A percentile compares a stretch with the other conserved stretches of the same genome.
Conservation (phyloP, 148 eudicot species). For the Camellia sinensis region DNA sequence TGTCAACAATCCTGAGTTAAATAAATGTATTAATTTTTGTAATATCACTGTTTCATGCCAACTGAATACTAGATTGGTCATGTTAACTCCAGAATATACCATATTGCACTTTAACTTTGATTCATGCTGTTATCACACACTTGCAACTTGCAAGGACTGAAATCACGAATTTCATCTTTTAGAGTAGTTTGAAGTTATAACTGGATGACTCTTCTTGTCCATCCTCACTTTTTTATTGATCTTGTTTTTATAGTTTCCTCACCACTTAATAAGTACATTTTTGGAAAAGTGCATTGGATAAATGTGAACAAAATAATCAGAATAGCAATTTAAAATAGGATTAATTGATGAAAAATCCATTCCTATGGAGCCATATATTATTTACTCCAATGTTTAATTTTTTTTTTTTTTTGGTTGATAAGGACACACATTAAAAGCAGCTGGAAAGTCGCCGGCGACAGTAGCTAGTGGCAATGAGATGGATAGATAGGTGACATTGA, state of each 20-base stretch:
- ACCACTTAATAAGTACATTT: not conserved
- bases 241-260: not conserved
- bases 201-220: not conserved
- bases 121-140: no score
- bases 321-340: no score
- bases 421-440: no score
- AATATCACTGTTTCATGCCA: not conserved
- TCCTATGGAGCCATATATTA: no score
- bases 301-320: not conserved
- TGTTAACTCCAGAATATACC: not conserved
- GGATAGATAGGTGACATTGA: no score
- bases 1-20: constrained; percentile 11
- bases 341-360: no score
- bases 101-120: not conserved
- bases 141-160: no score
- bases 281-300: not conserved
- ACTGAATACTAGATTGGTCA: not conserved
- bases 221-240: not conserved
- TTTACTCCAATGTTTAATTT: not conserved
- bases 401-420: no score
- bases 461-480: no score
- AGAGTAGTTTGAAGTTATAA: not conserved
- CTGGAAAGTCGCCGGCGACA: no score
- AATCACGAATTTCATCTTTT: not conserved
- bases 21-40: not conserved